Evolutionary conservation across 73 alveolate genomes (phyloP), one percentile per base, ranked within the genome.

Genomic region (Paramecium biaurelia): DNA sequence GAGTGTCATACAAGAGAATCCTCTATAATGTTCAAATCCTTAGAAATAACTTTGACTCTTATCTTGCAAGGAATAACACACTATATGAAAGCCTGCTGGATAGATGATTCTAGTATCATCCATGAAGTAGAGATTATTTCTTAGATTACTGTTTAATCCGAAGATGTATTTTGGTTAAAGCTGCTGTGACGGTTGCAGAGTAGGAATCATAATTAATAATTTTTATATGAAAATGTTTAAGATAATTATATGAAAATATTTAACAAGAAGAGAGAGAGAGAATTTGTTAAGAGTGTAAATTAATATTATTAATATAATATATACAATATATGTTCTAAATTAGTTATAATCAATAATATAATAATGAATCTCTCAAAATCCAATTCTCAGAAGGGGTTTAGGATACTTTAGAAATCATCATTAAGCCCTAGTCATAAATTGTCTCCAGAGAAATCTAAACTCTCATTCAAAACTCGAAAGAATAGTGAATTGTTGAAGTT

Each of bases 51-150:
- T 76, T 63, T 89, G 63, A 35, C 92, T 49, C 42, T 70, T 68
- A 72, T 89, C 94, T 23, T 89, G 20, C 24, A 89, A 70, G 28
- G 85, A 76, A 67, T 89, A 82, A 18, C 85, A 89, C 67, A 98
- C 97, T 63, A 98, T 92, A 76, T 98, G 96, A 95, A 97, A 99
- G 41, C 99, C 99, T 34, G 99, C 97, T 30, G 99, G 98, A 68
- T 98, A 98, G 67, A 96, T 93, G 85, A 97, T 92, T 84, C 98
- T 72, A 74, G 96, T 96, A 57, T 96, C 99, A 67, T 96, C 99
- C 34, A 94, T 85, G 93, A 94, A 95, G 94, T 63, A 96, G 70
- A 96, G 70, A 67, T 93, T 92, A 70, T 88, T 93, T 47, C 93
- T 47, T 37, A 94, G 89, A 57, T 96, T 97, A 6, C 96, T 94